phyloP scores from a whole-genome alignment of 202 grass and related monocot species.

The Miscanthus sacchariflorus region DNA sequence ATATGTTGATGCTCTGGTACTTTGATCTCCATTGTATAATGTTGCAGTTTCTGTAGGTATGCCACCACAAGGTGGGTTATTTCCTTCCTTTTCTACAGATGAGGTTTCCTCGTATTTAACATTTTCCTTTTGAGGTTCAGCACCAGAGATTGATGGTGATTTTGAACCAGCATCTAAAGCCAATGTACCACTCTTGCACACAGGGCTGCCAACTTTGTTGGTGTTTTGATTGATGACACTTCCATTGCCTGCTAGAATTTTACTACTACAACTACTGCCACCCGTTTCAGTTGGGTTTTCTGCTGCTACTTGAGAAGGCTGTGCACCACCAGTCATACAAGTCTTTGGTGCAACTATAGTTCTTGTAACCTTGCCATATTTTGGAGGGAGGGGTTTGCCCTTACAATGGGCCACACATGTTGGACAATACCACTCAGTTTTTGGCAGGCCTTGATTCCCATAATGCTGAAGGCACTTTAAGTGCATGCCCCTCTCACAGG shows the following conservation, averaged over 20 bases:
- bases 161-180: conserved; percentile 21
- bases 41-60: conserved; percentile 17
- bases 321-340: conserved; percentile 49
- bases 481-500: conserved; percentile 91
- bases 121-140: conserved; percentile 43
- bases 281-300: conserved; percentile 45
- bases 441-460: conserved; percentile 77
- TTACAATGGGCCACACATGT: conserved; percentile 74
- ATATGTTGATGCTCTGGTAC: not conserved
- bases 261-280: conserved; percentile 42
- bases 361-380: conserved; percentile 96
- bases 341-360: conserved; percentile 60
- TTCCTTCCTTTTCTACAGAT: conserved; percentile 40
- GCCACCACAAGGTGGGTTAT: not conserved
- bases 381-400: conserved; percentile 91
- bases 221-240: conserved; percentile 33
- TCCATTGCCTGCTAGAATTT: conserved; percentile 54
- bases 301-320: conserved; percentile 45
- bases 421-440: conserved; percentile 94
- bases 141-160: conserved; percentile 21
- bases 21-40: not conserved
- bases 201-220: not conserved
- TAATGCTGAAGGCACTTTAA: conserved; percentile 91
- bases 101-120: conserved; percentile 30
- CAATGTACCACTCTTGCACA: not conserved